phyloP scores from a whole-genome alignment of 1,284 basidiomycete genomes.

The Leccinum subspadiceum region DNA sequence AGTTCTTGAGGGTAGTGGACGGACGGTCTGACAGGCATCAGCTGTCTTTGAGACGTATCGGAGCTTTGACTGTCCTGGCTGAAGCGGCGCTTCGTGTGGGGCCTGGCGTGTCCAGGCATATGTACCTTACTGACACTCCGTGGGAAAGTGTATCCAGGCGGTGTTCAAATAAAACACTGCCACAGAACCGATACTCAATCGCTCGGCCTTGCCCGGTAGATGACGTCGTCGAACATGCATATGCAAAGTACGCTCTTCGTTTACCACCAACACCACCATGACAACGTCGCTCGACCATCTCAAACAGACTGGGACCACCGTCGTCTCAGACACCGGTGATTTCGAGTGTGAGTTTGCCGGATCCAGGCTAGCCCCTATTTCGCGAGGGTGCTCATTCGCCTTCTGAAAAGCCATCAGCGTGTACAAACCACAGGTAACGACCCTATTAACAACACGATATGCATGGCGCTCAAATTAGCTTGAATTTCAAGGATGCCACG shows the following conservation, averaged over 20 bases:
- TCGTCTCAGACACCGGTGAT: not conserved
- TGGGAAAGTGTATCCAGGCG: too few species aligned
- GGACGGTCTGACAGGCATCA: conserved; percentile 29
- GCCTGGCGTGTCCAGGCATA: too few species aligned
- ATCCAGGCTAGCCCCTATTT: not conserved
- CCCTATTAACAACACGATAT: not conserved
- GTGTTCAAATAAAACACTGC: too few species aligned
- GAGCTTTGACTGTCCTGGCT: conserved; percentile 14
- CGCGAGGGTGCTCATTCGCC: not conserved
- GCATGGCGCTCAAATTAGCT: not conserved
- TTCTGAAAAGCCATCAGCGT: not conserved
- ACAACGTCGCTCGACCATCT: not conserved
- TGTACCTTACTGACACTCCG: too few species aligned
- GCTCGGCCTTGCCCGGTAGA: not conserved
- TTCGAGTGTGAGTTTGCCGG: not conserved
- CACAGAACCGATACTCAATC: too few species aligned
- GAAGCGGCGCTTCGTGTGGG: not conserved
- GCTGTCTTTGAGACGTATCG: conserved; percentile 14
- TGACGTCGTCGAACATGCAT: not conserved
- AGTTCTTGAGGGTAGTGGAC: conserved; percentile 57
- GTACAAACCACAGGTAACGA: conserved; percentile 1
- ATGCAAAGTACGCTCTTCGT: not conserved
- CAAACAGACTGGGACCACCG: not conserved
- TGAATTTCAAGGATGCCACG: conserved; percentile 70
- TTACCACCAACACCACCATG: not conserved